A percentile compares a stretch with the other conserved stretches of the same genome.
These are phyloP conservation scores for Leccinum barrowsii DNA, from an alignment of 768 basidiomycete species.

Conservation along the genomic window DNA sequence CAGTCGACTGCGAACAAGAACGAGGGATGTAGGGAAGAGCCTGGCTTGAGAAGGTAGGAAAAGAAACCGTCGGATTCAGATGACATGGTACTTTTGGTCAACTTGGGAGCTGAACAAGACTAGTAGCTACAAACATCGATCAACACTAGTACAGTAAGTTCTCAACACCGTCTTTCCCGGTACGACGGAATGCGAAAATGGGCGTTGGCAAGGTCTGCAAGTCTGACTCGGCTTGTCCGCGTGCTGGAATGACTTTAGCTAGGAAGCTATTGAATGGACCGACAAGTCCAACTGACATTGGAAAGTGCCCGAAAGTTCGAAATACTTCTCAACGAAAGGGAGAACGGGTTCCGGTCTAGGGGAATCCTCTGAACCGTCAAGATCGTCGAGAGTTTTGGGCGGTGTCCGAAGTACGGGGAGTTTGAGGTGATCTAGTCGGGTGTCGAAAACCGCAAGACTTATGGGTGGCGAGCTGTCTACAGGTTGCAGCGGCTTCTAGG, in stretches of 20 bases:
- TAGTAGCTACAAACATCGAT: slow-evolving; percentile 16
- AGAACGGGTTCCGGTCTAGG: slow-evolving; percentile 35
- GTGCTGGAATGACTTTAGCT: slow-evolving; percentile 6
- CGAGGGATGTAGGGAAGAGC: slow-evolving; percentile 69
- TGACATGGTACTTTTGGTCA: slow-evolving; percentile 13
- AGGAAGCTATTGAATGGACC: not conserved
- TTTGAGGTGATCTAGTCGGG: slow-evolving; percentile 46
- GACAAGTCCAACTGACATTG: slow-evolving; percentile 37
- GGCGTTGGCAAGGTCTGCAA: not conserved
- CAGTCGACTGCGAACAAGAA: slow-evolving; percentile 64
- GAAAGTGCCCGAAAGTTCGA: slow-evolving; percentile 48
- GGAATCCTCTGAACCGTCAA: slow-evolving; percentile 16
- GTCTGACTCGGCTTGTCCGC: not conserved
- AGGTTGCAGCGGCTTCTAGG: not conserved
- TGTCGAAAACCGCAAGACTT: slow-evolving; percentile 58
- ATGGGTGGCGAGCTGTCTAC: slow-evolving; percentile 20
- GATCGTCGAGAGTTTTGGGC: slow-evolving; percentile 10
- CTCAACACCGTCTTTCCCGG: not conserved
- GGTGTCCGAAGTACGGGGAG: slow-evolving; percentile 44
- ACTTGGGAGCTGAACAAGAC: not conserved
- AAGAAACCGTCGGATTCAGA: slow-evolving; percentile 39
- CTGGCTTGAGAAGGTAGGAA: slow-evolving; percentile 61
- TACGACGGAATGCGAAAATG: slow-evolving; percentile 14
- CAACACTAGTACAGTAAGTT: slow-evolving; percentile 4
- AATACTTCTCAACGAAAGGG: slow-evolving; percentile 48